A percentile compares a stretch with the other conserved stretches of the same genome.
Evolutionary conservation across 345 rosid species (phyloP).

Genomic region (Eucalyptus erythrocorys): DNA sequence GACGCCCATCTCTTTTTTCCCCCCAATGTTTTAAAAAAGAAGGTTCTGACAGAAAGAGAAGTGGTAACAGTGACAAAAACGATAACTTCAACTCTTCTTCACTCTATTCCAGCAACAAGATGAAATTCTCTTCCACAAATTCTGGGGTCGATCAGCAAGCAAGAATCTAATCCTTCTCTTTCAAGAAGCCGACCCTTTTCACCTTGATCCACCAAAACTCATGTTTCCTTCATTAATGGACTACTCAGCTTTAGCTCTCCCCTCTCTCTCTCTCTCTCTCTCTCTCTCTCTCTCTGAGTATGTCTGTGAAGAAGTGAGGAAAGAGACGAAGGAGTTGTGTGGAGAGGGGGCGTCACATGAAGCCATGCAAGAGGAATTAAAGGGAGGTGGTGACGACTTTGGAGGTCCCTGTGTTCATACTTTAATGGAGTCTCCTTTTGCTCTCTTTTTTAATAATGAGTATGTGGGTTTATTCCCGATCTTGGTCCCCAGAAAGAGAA

Average conservation of each 20-base stretch:
- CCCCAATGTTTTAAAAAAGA: background rate
- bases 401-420: background rate
- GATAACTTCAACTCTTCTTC: background rate
- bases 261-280: background rate
- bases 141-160: background rate
- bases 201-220: background rate
- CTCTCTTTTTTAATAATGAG: background rate
- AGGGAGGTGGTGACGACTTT: background rate
- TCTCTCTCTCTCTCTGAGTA: background rate
- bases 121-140: background rate
- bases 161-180: background rate
- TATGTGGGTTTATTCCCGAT: background rate
- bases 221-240: background rate
- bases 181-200: background rate
- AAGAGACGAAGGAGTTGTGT: background rate
- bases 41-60: background rate
- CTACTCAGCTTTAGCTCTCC: background rate
- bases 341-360: background rate
- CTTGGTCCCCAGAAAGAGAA: background rate
- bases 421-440: background rate
- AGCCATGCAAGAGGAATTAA: background rate
- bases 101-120: background rate
- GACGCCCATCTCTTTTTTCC: slow-evolving; percentile 50
- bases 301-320: background rate
- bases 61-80: background rate